These are phyloP conservation scores for Psophocarpus tetragonolobus DNA, from an alignment of 306 rosid species.

Conservation along the genomic window DNA sequence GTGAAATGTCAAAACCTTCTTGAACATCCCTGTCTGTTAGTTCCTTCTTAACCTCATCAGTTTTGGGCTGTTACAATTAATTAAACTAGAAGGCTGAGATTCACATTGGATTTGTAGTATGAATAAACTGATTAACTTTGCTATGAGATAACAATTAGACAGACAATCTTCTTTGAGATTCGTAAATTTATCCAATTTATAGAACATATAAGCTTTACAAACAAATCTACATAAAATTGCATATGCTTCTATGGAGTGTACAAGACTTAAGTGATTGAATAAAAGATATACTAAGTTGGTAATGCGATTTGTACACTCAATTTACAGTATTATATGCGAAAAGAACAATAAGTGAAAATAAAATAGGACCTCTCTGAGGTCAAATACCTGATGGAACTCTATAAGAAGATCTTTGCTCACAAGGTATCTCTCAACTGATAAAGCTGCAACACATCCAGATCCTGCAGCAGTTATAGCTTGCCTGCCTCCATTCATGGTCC, in stretches of 20 bases:
- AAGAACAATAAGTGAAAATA: conserved; percentile 19
- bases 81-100: conserved; percentile 25
- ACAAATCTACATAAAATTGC: conserved; percentile 20
- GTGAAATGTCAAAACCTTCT: conserved; percentile 79
- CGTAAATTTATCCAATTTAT: not conserved
- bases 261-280: not conserved
- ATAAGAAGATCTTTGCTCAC: conserved; percentile 70
- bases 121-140: conserved; percentile 13
- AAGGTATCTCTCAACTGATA: conserved; percentile 95
- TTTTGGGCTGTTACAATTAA: conserved; percentile 68
- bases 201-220: conserved; percentile 6
- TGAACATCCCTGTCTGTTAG: conserved; percentile 77
- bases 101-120: conserved; percentile 19
- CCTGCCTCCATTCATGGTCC: conserved; percentile 99
- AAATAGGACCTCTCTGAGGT: conserved; percentile 21
- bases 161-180: conserved; percentile 1
- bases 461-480: conserved; percentile 99
- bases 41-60: conserved; percentile 90
- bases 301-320: conserved; percentile 9
- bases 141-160: not conserved
- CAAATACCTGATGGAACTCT: conserved; percentile 94
- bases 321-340: not conserved
- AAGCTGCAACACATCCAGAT: conserved; percentile 93
- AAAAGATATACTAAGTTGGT: conserved; percentile 7
- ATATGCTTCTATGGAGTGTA: not conserved